Conservation (phyloP, 257 asterid genomes). For the Linderniella brevidens region DNA sequence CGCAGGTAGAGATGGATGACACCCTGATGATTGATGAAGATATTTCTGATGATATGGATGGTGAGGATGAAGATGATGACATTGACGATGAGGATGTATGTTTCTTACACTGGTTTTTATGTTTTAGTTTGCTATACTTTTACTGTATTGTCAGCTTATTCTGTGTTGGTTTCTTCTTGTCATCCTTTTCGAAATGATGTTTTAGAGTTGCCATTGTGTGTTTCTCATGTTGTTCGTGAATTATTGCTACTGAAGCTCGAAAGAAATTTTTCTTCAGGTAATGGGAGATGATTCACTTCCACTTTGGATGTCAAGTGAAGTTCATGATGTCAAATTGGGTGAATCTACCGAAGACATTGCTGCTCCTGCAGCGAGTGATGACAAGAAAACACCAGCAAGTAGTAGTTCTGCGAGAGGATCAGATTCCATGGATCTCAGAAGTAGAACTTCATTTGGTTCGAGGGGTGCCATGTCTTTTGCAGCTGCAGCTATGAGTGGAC, state of each 20-base stretch:
- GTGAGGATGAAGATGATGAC: conserved; percentile 38
- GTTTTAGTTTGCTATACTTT: too few relatives aligned
- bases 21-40: conserved; percentile 94
- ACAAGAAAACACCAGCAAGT: conserved; percentile 38
- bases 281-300: conserved; percentile 63
- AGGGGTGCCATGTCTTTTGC: conserved; percentile 98
- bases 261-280: too few relatives aligned
- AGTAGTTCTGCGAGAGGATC: conserved; percentile 70
- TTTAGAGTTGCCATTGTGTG: too few relatives aligned
- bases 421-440: conserved; percentile 56
- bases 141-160: too few relatives aligned
- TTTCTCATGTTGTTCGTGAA: too few relatives aligned
- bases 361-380: conserved; percentile 30
- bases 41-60: conserved; percentile 77
- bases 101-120: neutral
- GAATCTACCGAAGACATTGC: conserved; percentile 56
- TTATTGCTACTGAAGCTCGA: too few relatives aligned
- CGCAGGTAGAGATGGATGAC: conserved; percentile 75
- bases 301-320: conserved; percentile 61
- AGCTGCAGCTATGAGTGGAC: conserved; percentile 98
- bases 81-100: conserved; percentile 55
- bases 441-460: conserved; percentile 68
- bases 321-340: conserved; percentile 81
- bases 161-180: too few relatives aligned
- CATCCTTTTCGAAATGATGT: too few relatives aligned